These are phyloP conservation scores for Yamadazyma spencermartinsiae DNA, from an alignment of 1,139 yeast species.

Conservation along the genomic window DNA sequence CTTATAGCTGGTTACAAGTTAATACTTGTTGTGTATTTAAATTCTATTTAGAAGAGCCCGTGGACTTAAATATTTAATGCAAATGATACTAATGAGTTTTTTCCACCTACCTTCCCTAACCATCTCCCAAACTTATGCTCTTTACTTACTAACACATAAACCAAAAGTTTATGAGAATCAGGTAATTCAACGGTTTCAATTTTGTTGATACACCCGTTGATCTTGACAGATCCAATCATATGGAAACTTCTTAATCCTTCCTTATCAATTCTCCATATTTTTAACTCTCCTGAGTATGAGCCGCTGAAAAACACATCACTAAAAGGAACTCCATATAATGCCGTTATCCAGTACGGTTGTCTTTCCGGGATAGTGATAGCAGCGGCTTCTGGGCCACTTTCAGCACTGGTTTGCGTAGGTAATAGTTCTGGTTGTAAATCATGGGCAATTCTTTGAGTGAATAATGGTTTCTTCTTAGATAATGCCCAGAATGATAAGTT, in stretches of 20 bases:
- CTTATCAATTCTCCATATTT: slow-evolving; percentile 70
- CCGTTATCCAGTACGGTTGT: slow-evolving; percentile 84
- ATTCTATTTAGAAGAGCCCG: background rate
- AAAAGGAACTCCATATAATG: slow-evolving; percentile 84
- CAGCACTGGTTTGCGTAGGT: slow-evolving; percentile 67
- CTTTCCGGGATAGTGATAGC: slow-evolving; percentile 59
- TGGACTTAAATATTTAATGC: slow-evolving; percentile 33
- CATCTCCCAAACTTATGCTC: slow-evolving; percentile 91
- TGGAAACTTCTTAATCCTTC: slow-evolving; percentile 63
- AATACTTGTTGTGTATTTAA: background rate
- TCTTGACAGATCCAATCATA: slow-evolving; percentile 54
- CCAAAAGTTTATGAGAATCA: slow-evolving; percentile 48
- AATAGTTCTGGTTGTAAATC: slow-evolving; percentile 62
- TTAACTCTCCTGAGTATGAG: slow-evolving; percentile 77
- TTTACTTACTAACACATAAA: slow-evolving; percentile 71
- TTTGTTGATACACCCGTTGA: slow-evolving; percentile 71
- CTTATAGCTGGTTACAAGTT: too few relatives aligned
- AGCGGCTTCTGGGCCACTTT: slow-evolving; percentile 51
- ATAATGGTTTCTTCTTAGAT: slow-evolving; percentile 85
- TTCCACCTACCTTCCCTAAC: slow-evolving; percentile 47
- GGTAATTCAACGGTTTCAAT: slow-evolving; percentile 66
- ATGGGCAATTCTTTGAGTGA: slow-evolving; percentile 69
- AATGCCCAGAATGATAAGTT: slow-evolving; percentile 84
- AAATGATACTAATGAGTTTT: slow-evolving; percentile 43
- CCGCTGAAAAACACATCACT: slow-evolving; percentile 85